These are phyloP conservation scores for Aureobasidium uvarum DNA, from an alignment of 2,329 filamentous ascomycete genomes.

Conservation along the genomic window DNA sequence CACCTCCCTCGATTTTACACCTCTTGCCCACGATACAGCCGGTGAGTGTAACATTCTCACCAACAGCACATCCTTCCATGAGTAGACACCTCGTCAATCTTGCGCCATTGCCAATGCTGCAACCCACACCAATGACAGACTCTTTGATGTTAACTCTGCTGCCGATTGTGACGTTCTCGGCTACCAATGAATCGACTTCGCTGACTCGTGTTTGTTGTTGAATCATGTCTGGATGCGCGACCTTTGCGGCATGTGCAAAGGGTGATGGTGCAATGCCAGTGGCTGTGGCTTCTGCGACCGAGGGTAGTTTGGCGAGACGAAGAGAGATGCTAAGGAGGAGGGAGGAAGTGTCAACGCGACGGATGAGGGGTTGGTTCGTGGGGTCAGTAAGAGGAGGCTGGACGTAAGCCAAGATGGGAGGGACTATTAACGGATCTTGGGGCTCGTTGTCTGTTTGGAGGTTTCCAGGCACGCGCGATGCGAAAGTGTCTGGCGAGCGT, in stretches of 20 bases:
- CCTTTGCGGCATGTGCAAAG: conserved; percentile 74
- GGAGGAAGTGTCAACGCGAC: conserved; percentile 83
- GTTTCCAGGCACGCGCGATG: conserved; percentile 28
- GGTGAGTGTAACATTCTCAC: conserved; percentile 78
- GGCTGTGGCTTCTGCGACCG: conserved; percentile 60
- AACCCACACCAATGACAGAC: conserved; percentile 81
- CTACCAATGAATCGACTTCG: conserved; percentile 76
- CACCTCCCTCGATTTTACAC: conserved; percentile 78
- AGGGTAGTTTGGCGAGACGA: conserved; percentile 79
- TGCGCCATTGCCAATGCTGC: conserved; percentile 80
- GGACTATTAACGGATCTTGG: conserved; percentile 52
- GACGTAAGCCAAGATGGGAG: conserved; percentile 77
- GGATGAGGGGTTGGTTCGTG: conserved; percentile 60
- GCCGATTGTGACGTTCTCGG: conserved; percentile 83
- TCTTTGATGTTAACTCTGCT: conserved; percentile 93
- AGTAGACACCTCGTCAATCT: conserved; percentile 83
- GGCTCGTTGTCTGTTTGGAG: conserved; percentile 24
- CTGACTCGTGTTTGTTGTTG: conserved; percentile 79
- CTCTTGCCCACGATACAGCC: conserved; percentile 82
- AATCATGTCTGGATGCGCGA: conserved; percentile 79
- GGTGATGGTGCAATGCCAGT: conserved; percentile 58
- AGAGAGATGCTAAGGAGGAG: conserved; percentile 80
- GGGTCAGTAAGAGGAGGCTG: conserved; percentile 54
- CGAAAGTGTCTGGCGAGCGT: conserved; percentile 19
- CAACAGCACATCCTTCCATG: conserved; percentile 88